phyloP scores from a whole-genome alignment of 352 stramenopile genomes.

The Globisporangium ultimum region DNA sequence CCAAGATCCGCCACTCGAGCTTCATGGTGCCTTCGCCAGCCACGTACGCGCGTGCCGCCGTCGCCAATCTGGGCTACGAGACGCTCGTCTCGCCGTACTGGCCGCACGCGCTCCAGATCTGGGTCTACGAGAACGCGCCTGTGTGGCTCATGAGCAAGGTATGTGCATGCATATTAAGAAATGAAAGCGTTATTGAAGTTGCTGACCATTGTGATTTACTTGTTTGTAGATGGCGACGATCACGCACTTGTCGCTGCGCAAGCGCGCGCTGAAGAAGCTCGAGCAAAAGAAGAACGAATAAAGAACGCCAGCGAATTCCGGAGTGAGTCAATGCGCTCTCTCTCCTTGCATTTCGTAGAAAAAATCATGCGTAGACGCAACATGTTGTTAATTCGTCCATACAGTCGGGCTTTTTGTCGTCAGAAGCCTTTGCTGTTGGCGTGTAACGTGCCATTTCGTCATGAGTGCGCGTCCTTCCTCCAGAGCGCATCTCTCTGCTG shows the following conservation, averaged over 20 bases:
- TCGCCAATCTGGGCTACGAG: slow-evolving; percentile 93
- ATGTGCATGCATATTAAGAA: not conserved
- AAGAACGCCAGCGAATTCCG: not conserved
- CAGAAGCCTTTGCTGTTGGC: no score
- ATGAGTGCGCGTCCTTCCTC: no score
- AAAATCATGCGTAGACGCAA: not conserved
- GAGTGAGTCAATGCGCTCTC: no score
- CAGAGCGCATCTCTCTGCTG: no score
- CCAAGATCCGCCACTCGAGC: slow-evolving; percentile 95
- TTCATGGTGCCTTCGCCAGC: slow-evolving; percentile 91
- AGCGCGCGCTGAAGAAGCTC: slow-evolving; percentile 85
- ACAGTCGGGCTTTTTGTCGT: no score
- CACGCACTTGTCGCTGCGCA: slow-evolving; percentile 77
- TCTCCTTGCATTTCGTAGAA: not conserved
- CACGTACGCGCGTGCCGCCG: slow-evolving; percentile 89
- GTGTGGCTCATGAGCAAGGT: slow-evolving; percentile 82
- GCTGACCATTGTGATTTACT: slow-evolving; percentile 2
- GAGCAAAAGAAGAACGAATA: slow-evolving; percentile 84
- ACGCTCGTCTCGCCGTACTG: slow-evolving; percentile 93
- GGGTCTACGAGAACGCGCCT: slow-evolving; percentile 89
- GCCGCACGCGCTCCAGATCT: slow-evolving; percentile 96
- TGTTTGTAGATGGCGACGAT: slow-evolving; percentile 55
- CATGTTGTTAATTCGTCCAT: no score
- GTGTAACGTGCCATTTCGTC: no score
- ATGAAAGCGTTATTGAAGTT: not conserved